A percentile compares a stretch with the other conserved stretches of the same genome.
These are phyloP conservation scores for Lachancea kluyveri DNA, from an alignment of 805 yeast genomes.

Conservation along the genomic window DNA sequence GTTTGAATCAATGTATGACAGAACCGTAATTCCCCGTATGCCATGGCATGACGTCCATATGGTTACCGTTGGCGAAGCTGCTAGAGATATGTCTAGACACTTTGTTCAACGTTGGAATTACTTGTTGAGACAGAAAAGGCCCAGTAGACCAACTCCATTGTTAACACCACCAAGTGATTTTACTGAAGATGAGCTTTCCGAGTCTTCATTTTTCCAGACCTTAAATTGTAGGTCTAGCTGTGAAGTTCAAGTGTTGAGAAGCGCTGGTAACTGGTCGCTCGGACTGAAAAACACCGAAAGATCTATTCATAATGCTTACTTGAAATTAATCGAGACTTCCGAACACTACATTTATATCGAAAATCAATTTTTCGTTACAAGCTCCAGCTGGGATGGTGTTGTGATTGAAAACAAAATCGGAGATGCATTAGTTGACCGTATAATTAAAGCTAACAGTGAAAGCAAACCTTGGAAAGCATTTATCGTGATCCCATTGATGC, in stretches of 20 bases:
- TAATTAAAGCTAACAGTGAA: conserved; percentile 77
- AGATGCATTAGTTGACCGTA: conserved; percentile 95
- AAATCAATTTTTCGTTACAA: conserved; percentile 89
- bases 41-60: conserved; percentile 99
- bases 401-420: conserved; percentile 80
- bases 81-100: conserved; percentile 87
- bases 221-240: conserved; percentile 70
- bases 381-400: conserved; percentile 81
- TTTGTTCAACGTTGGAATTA: conserved; percentile 98
- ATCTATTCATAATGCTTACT: conserved; percentile 88
- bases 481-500: conserved; percentile 91
- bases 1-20: conserved; percentile 85
- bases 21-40: conserved; percentile 81
- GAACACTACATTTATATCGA: conserved; percentile 92
- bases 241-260: conserved; percentile 83
- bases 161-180: conserved; percentile 90
- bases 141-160: conserved; percentile 88
- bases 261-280: conserved; percentile 89
- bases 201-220: conserved; percentile 36
- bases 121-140: conserved; percentile 84
- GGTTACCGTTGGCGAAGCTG: conserved; percentile 91
- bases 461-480: conserved; percentile 83
- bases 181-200: conserved; percentile 60
- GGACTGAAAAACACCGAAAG: conserved; percentile 82
- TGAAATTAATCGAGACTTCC: conserved; percentile 83